Evolutionary conservation across 2,329 filamentous ascomycete genomes (phyloP), one percentile per base, ranked within the genome.

Genomic region (Colletotrichum shisoi): DNA sequence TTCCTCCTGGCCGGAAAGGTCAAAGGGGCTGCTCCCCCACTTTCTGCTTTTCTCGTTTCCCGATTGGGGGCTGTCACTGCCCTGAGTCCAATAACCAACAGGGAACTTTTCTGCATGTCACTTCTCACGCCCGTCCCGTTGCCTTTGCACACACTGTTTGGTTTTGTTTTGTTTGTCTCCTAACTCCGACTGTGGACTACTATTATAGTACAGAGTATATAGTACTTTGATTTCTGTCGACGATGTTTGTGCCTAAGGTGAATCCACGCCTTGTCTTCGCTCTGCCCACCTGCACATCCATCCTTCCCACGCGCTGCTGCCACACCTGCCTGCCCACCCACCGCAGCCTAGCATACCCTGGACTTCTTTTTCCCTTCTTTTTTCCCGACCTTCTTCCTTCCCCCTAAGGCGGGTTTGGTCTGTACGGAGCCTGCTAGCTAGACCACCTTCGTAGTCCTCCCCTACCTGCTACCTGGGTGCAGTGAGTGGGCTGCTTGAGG

Each of bases 101-200:
- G 40, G 45, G 60, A 39, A 63, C 52, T 46, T 67, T 67, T 57
- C 59, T 57, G 52, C 60, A 63, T 63, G 59, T 57, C 63, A 67
- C 59, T 57, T 63, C 63, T 63, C 63, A 63, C 44, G 27, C 60
- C 60, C 63, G 42, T 57, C 52, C 52, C 48, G 11, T 46, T 21
- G 51, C 44, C 45, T 34, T 53, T 53, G 44, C 63, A 66, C 57
- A 65, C 53, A 59, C 67, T 63, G 58, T 57, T 46, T 53, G 40
- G 56, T 42, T 49, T 59, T 57, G n/a, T 34, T 17, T 56, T 31
- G 8, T 45, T 62, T 56, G 15, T 46, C 44, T 44, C 34, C 42
- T 24, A 39, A 61, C 61, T 21, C 42, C 39, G 45, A 61, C 61
- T 52, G 58, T 62, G 21, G 31, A 34, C 31, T 62, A 27, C 24